Base-by-base conservation (phyloP, 257 asterid genomes). In the Solanum lycopersicoides region DNA sequence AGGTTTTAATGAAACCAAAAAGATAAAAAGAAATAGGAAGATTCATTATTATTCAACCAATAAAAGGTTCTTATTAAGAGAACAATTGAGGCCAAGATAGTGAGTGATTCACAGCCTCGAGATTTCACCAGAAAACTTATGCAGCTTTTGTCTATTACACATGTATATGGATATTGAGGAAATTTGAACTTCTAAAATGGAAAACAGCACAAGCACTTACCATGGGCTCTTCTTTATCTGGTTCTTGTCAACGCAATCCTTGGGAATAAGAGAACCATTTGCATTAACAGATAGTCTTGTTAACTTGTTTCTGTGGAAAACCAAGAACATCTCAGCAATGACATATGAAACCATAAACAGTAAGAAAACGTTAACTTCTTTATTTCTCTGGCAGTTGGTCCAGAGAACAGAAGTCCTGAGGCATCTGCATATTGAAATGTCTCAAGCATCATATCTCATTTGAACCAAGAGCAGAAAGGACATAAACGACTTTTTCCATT, bases 191-290 rank as follows among this genome's bases (percentile, higher is more conserved):
- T 30, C 23, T 0, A 66, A 68, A 32, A 7, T 71, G 11, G 72
- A 21, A 21, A 25, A 20, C 39, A 47, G 72, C 7, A 63, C 59
- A 85, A 69, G 41, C 50, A 89, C 95, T 88, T 87, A 95, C 98
- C 99, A 95, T 79, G 89, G 63, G 92, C 90, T 92, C 90, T 94
- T 95, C 92, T 95, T 95, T 56, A 94, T 94, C 88, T 94, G 90
- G 90, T 92, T 86, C 94, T 91, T 95, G 85, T 94, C 99, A 53
- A 89, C 72, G 47, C 93, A 92, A 80, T 95, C 96, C 71, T 93
- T 93, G 84, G 98, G 94, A 86, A 96, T 89, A 88, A 87, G 88
- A 68, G 93, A 91, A 77, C 98, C 99, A 93, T 96, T 96, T 87
- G 98, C 98, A 89, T 93, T 91, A 86, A 96, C 37, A 34, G 37